phyloP scores from a whole-genome alignment of 345 rosid genomes.

The Eucalyptus fibrosa region DNA sequence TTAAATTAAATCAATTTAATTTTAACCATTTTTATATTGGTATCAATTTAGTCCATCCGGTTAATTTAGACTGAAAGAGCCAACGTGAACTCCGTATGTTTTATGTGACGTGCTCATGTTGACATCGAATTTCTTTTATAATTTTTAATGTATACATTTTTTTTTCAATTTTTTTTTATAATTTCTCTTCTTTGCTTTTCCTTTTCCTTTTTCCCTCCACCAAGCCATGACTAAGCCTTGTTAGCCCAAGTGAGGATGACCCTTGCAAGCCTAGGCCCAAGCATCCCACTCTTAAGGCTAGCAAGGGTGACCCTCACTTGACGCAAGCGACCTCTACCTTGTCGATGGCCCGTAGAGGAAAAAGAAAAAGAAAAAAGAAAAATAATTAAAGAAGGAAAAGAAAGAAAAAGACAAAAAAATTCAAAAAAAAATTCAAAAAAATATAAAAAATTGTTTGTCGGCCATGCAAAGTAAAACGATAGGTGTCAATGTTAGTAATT shows the following conservation, averaged over 20 bases:
- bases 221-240: background rate
- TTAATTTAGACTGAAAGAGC: background rate
- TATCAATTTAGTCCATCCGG: background rate
- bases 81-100: rapidly evolving
- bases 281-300: background rate
- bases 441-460: background rate
- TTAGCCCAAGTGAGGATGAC: too few species aligned
- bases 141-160: background rate
- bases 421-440: rapidly evolving
- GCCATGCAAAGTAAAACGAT: background rate
- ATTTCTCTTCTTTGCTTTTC: background rate
- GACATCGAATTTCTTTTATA: background rate
- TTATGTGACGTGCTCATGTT: background rate
- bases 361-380: rapidly evolving
- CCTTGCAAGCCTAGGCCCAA: background rate
- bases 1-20: background rate
- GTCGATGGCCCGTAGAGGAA: rapidly evolving
- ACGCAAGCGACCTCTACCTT: background rate
- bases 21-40: background rate
- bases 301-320: background rate
- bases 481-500: background rate
- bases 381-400: too few species aligned
- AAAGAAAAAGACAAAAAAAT: too few species aligned
- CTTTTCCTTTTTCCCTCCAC: background rate
- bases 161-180: too few species aligned